These are phyloP conservation scores for Fusarium goolgardi DNA, from an alignment of 2,329 filamentous ascomycete genomes.

Conservation along the genomic window DNA sequence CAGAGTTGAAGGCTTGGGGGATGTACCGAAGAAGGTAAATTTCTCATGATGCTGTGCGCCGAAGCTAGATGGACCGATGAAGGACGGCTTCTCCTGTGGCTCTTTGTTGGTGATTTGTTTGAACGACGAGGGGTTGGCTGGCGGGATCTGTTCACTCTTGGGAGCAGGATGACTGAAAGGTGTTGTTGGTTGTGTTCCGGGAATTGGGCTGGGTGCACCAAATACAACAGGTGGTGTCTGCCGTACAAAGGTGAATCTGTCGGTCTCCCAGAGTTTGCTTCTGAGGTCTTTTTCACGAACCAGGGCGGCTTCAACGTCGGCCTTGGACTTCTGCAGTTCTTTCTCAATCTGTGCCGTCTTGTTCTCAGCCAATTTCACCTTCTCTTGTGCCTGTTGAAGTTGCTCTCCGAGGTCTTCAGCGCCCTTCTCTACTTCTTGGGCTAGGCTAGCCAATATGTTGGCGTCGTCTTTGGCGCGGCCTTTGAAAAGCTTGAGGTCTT, in stretches of 20 bases:
- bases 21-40: no score
- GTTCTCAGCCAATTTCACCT: not conserved
- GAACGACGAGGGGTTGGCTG: no score
- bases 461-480: not conserved
- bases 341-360: not conserved
- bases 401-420: not conserved
- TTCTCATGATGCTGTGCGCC: not conserved
- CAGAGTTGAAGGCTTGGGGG: not conserved
- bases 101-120: not conserved
- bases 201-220: not conserved
- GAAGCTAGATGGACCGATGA: not conserved
- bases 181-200: not conserved
- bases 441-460: not conserved
- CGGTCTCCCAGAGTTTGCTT: not conserved
- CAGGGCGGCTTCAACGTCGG: not conserved
- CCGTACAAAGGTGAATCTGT: no score
- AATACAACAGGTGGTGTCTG: not conserved
- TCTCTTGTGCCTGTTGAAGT: not conserved
- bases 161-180: not conserved
- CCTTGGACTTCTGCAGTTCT: not conserved
- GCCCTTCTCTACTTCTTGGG: not conserved
- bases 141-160: not conserved
- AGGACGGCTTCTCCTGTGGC: not conserved
- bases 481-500: not conserved
- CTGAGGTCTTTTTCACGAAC: not conserved